Percentiles rank a stretch among this genome's conserved stretches.
These are phyloP conservation scores for Phytophthora fragariae DNA, from an alignment of 352 stramenopile species.

Conservation along the genomic window DNA sequence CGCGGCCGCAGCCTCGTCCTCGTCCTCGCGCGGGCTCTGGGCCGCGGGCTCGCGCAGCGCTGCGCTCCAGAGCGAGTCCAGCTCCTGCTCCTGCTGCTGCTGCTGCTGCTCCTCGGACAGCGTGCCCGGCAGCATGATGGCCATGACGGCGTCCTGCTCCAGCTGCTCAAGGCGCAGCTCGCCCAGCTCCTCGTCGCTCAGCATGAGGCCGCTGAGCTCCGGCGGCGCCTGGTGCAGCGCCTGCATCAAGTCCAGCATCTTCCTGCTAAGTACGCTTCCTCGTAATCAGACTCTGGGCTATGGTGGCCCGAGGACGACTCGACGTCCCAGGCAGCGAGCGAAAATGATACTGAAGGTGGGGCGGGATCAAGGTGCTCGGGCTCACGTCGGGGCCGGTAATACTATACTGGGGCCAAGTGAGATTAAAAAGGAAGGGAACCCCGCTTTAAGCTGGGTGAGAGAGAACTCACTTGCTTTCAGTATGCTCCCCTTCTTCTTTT, in stretches of 20 bases:
- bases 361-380: neutral
- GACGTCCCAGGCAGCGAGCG: neutral
- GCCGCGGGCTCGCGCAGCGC: slow-evolving; percentile 26
- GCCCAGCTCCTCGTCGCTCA: slow-evolving; percentile 39
- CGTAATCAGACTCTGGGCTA: slow-evolving; percentile 23
- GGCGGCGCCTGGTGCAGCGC: slow-evolving; percentile 17
- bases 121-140: slow-evolving; percentile 36
- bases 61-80: slow-evolving; percentile 44
- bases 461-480: slow-evolving; percentile 1
- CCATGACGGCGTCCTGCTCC: slow-evolving; percentile 38
- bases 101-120: slow-evolving; percentile 36
- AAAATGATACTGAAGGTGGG: neutral
- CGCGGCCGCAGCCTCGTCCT: slow-evolving; percentile 6
- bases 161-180: slow-evolving; percentile 36
- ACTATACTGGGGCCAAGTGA: slow-evolving; percentile 18
- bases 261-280: slow-evolving; percentile 15
- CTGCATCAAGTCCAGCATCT: slow-evolving; percentile 45
- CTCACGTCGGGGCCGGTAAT: slow-evolving; percentile 7
- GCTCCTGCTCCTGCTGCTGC: slow-evolving; percentile 16
- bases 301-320: neutral
- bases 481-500: slow-evolving; percentile 4
- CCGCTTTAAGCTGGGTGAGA: neutral
- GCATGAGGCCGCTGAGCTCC: slow-evolving; percentile 37
- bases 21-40: slow-evolving; percentile 13
- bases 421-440: neutral